Evolutionary conservation across 2,329 filamentous ascomycete genomes (phyloP).

Genomic region (Colletotrichum magnum): DNA sequence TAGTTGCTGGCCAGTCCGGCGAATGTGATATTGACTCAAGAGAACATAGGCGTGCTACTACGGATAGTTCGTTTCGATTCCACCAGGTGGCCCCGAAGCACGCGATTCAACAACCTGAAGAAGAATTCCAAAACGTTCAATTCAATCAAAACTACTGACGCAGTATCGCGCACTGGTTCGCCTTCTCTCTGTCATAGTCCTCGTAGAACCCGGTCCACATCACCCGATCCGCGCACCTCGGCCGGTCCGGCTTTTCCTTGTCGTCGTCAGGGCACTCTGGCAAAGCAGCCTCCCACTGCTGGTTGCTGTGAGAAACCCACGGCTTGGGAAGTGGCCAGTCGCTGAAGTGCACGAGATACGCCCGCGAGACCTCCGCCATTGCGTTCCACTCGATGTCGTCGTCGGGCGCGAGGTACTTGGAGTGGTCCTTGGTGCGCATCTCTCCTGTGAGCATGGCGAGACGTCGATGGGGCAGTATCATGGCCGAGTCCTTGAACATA

Average conservation of each 20-base stretch:
- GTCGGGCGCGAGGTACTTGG: slow-evolving; percentile 62
- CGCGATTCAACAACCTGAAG: neutral
- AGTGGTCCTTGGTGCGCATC: slow-evolving; percentile 65
- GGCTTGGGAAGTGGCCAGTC: slow-evolving; percentile 79
- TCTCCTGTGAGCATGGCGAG: slow-evolving; percentile 75
- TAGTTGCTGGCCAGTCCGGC: too few relatives aligned
- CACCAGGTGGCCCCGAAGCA: too few relatives aligned
- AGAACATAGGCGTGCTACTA: too few relatives aligned
- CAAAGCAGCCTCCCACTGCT: slow-evolving; percentile 13
- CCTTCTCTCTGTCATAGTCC: neutral
- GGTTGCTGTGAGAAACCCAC: slow-evolving; percentile 47
- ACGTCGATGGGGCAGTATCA: slow-evolving; percentile 74
- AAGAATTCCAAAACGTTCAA: neutral
- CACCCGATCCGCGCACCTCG: neutral
- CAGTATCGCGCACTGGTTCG: neutral
- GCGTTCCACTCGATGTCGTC: slow-evolving; percentile 72
- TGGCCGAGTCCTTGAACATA: slow-evolving; percentile 69
- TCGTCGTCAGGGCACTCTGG: neutral
- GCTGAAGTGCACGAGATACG: slow-evolving; percentile 78
- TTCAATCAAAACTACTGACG: neutral
- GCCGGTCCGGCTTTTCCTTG: neutral
- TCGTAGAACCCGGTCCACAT: slow-evolving; percentile 9
- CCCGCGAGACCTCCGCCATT: slow-evolving; percentile 64
- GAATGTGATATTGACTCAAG: too few relatives aligned
- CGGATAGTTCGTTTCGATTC: too few relatives aligned